Conservation (phyloP, 805 yeast species). For the Teunomyces funiuensis region DNA sequence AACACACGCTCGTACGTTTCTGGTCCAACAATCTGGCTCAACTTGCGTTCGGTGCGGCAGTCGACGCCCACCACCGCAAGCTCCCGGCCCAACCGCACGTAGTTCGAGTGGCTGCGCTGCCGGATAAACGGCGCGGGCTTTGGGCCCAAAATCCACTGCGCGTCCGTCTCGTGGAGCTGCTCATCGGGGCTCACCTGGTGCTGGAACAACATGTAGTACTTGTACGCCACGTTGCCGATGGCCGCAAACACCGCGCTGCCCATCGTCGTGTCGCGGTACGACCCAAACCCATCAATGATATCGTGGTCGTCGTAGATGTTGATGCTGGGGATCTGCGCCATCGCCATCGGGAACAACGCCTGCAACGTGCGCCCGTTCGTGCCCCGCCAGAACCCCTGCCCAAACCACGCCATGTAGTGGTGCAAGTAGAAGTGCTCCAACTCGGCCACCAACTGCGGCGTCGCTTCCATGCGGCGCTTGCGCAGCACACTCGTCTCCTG, state of each 20-base stretch:
- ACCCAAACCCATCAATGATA: constrained; percentile 94
- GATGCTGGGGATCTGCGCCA: constrained; percentile 80
- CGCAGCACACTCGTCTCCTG: constrained; percentile 48
- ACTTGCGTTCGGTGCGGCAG: constrained; percentile 87
- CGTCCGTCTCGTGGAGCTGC: constrained; percentile 37
- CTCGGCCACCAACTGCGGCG: constrained; percentile 51
- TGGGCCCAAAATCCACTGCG: constrained; percentile 62
- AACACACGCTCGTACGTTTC: constrained; percentile 64
- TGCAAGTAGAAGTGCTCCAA: constrained; percentile 66
- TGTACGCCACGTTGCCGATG: constrained; percentile 78
- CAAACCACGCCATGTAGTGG: constrained; percentile 86
- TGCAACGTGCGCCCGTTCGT: constrained; percentile 64
- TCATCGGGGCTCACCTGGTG: constrained; percentile 64
- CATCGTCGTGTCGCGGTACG: constrained; percentile 80
- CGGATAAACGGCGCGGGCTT: constrained; percentile 66
- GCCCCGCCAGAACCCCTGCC: constrained; percentile 84
- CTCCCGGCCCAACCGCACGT: constrained; percentile 70
- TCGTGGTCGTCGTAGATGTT: constrained; percentile 95
- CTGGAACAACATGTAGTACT: constrained; percentile 88
- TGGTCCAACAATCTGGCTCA: constrained; percentile 52
- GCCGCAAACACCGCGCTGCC: constrained; percentile 60
- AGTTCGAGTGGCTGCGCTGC: constrained; percentile 65
- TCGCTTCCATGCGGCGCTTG: constrained; percentile 39
- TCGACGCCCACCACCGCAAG: constrained; percentile 79
- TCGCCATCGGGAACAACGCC: constrained; percentile 65